Base-by-base conservation (phyloP, 75 land plant genomes). In the Azolla pinnata region DNA sequence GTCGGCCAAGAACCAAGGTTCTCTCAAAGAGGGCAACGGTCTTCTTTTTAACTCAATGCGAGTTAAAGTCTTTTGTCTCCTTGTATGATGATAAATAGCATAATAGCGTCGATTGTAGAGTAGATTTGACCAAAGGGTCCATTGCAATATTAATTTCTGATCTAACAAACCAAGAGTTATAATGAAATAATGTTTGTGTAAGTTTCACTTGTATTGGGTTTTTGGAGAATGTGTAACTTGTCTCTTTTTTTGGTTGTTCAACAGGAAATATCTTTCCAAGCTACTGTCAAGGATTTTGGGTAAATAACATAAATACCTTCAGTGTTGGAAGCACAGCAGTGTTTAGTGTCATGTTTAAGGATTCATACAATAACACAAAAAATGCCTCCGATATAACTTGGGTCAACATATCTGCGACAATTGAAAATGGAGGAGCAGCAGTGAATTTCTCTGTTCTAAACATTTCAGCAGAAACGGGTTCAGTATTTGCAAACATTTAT, bases 261-360 rank as follows among this genome's bases (percentile, higher is more conserved):
- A 38, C 7, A 38, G 14, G 14, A 38, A 7, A 7, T 38, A 38
- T 38, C 14, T 7, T 7, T 14, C 42, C 42, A 14, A 38, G 42
- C 14, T 38, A 38, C 7, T 52, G 54, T 52, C 29, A 27, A 52
- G 54, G 54, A 52, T 26, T 52, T 26, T 52, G 54, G 54, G 2
- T 29, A 4, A 9, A 18, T 4, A 27, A 52, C 10, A 3, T 52
- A 25, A 52, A 29, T 52, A 23, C 29, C 4, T 52, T 52, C 14
- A 2, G 2, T 4, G 29, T 2, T 52, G 54, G 29, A 24, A 29
- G 27, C 1, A 52, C 54, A 25, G 54, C 29, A 52, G 27, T 29
- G 1, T 52, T 52, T 52, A 7, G 29, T 24, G 54, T 52, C 14
- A 1, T 52, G 2, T 52, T 25, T 25, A 52, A 25, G 29, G 54